A percentile compares a stretch with the other conserved stretches of the same genome.
Evolutionary conservation across 2,329 filamentous ascomycete species (phyloP).

Genomic region (Ceratocystis cacaofunesta): DNA sequence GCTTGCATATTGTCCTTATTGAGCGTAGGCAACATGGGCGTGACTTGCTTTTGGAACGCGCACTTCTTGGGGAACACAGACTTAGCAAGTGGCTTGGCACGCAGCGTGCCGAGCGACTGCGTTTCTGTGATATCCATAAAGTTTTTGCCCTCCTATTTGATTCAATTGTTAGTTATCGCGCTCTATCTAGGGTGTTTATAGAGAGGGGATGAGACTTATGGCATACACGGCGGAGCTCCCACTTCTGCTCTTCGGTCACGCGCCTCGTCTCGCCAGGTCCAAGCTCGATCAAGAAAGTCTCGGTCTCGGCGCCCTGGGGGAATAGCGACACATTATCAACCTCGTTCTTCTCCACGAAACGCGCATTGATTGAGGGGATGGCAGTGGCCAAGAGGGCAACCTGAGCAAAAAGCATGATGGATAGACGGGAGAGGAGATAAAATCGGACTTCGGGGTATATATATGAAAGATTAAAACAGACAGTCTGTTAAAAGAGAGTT

Average conservation of each 20-base stretch:
- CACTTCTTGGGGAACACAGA: slow-evolving; percentile 54
- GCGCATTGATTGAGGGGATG: slow-evolving; percentile 39
- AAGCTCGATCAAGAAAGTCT: slow-evolving; percentile 66
- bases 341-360: slow-evolving; percentile 35
- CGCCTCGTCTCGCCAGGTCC: slow-evolving; percentile 68
- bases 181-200: no score
- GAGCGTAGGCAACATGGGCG: slow-evolving; percentile 51
- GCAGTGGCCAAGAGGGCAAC: slow-evolving; percentile 40
- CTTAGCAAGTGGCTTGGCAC: slow-evolving; percentile 22
- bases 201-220: not conserved
- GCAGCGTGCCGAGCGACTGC: slow-evolving; percentile 34
- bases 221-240: slow-evolving; percentile 68
- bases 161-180: no score
- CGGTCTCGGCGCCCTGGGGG: slow-evolving; percentile 28
- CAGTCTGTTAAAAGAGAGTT: not conserved
- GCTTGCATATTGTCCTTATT: slow-evolving; percentile 60
- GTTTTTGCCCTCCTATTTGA: slow-evolving; percentile 54
- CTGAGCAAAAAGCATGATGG: slow-evolving; percentile 37
- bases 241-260: slow-evolving; percentile 92
- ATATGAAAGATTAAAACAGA: not conserved
- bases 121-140: slow-evolving; percentile 92
- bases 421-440: not conserved
- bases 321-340: slow-evolving; percentile 38
- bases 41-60: slow-evolving; percentile 48
- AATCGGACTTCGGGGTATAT: not conserved